A percentile compares a stretch with the other conserved stretches of the same genome.
These are phyloP conservation scores for Arachnopeziza araneosa DNA, from an alignment of 2,329 filamentous ascomycete species.

Conservation along the genomic window DNA sequence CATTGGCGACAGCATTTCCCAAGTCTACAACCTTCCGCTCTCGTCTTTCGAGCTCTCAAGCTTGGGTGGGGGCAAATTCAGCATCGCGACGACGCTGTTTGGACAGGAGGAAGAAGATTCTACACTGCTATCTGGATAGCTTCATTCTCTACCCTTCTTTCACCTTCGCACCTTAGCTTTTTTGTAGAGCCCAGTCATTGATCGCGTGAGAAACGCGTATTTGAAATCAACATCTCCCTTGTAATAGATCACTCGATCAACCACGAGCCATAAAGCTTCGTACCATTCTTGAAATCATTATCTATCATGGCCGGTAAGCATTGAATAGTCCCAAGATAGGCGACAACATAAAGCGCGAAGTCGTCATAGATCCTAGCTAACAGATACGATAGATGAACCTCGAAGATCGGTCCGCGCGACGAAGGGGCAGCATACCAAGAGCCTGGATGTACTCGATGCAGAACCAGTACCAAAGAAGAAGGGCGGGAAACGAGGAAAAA, in stretches of 20 bases:
- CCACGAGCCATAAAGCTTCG: constrained; percentile 21
- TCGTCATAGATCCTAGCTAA: constrained; percentile 16
- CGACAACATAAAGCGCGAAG: background rate
- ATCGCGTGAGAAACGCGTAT: constrained; percentile 31
- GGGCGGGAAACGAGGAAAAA: constrained; percentile 47
- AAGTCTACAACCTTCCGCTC: background rate
- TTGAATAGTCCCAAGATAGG: constrained; percentile 5
- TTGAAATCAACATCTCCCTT: constrained; percentile 23
- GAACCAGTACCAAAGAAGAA: constrained; percentile 45
- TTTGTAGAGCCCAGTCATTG: constrained; percentile 28
- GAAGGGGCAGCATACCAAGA: constrained; percentile 91
- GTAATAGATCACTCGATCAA: constrained; percentile 20
- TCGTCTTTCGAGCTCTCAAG: constrained; percentile 1
- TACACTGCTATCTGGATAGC: constrained; percentile 21
- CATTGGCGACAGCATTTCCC: background rate
- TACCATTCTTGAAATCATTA: constrained; percentile 13
- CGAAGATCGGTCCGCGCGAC: constrained; percentile 93
- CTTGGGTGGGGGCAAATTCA: constrained; percentile 10
- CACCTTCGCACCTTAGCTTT: constrained; percentile 23
- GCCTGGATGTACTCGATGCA: constrained; percentile 68
- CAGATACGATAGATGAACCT: constrained; percentile 59
- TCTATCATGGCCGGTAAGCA: constrained; percentile 55
- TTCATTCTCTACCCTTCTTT: constrained; percentile 12
- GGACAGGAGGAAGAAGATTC: constrained; percentile 6
- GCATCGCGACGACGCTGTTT: constrained; percentile 10